A percentile compares a stretch with the other conserved stretches of the same genome.
Conservation (phyloP, 371 early-diverging fungal species). For the Globomyces sp. region DNA sequence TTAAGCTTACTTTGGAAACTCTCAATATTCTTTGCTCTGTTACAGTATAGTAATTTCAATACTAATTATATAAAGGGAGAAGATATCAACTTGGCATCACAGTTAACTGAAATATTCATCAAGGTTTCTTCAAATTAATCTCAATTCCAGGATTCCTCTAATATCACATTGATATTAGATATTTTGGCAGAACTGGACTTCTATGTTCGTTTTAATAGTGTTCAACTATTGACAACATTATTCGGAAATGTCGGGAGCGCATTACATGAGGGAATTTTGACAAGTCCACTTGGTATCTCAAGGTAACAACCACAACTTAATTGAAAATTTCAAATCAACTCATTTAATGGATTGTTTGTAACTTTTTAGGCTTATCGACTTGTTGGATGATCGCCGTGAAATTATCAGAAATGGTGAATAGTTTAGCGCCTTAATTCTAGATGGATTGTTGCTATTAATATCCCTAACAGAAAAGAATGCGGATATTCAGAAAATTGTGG, state of each 20-base stretch:
- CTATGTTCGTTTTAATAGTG: slow-evolving; percentile 85
- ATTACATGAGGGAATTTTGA: slow-evolving; percentile 83
- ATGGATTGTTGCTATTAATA: slow-evolving; percentile 86
- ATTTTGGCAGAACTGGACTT: slow-evolving; percentile 88
- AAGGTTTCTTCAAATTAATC: slow-evolving; percentile 27
- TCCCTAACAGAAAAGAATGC: slow-evolving; percentile 85
- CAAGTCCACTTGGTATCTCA: slow-evolving; percentile 86
- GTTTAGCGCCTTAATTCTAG: slow-evolving; percentile 40
- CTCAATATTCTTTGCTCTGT: slow-evolving; percentile 72
- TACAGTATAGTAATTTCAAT: too few species aligned
- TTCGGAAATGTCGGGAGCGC: slow-evolving; percentile 61
- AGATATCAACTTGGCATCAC: slow-evolving; percentile 30
- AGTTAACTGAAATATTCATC: slow-evolving; percentile 44
- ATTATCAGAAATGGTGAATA: slow-evolving; percentile 87
- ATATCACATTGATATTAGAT: slow-evolving; percentile 78
- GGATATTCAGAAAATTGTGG: slow-evolving; percentile 96
- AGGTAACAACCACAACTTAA: not conserved
- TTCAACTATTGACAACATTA: slow-evolving; percentile 79
- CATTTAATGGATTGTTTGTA: slow-evolving; percentile 16
- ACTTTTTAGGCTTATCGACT: slow-evolving; percentile 70
- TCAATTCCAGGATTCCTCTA: slow-evolving; percentile 59
- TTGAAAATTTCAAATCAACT: slow-evolving; percentile 4
- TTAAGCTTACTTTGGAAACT: slow-evolving; percentile 81
- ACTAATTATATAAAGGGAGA: slow-evolving; percentile 32
- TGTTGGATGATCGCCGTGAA: slow-evolving; percentile 88